Base-by-base conservation (phyloP, 2,329 filamentous ascomycete genomes). In the Exophiala sp. region DNA sequence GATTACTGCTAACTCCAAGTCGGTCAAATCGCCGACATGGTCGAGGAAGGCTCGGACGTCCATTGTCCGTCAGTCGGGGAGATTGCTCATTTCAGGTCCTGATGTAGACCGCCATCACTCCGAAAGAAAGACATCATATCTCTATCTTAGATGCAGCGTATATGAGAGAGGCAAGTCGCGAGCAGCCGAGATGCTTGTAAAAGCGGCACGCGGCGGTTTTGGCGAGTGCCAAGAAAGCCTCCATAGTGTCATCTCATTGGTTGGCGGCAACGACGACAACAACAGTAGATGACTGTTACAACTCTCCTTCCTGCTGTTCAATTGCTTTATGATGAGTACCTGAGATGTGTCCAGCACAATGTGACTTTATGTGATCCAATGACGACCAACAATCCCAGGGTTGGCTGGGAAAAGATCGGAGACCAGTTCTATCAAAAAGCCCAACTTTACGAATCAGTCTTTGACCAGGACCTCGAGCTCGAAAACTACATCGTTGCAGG, bases 361-460 rank as follows among this genome's bases (percentile, higher is more conserved):
- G 39, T 47, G 33, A 57, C 51, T 41, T 14, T 12, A 32, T 34
- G 38, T 12, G 48, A 50, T 54, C 53, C 38, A 62, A 76, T 77
- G 74, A 73, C 74, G 50, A 67, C 70, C 39, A 73, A 76, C 57
- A 85, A 84, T 66, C 81, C 91, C 66, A 89, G 89, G 65, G 88
- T 89, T 65, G 89, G 92, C 72, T 99, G 94, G 94, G 91, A 96
- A 78, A 88, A 84, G 72, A 84, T 97, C 62, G 94, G 90, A 68
- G 88, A 95, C 72, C 87, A 84, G 66, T 97, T 95, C 79, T 99
- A 97, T 76, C 89, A 92, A 71, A 96, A 95, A 77, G 86, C 89
- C 53, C 88, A 92, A 72, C 83, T 96, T 57, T 99, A 97, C 78
- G 91, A 91, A 57, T 88, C 86, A 62, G 83, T 97, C 61, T 99